phyloP scores from a whole-genome alignment of 306 rosid genomes.

The Acmispon strigosus region DNA sequence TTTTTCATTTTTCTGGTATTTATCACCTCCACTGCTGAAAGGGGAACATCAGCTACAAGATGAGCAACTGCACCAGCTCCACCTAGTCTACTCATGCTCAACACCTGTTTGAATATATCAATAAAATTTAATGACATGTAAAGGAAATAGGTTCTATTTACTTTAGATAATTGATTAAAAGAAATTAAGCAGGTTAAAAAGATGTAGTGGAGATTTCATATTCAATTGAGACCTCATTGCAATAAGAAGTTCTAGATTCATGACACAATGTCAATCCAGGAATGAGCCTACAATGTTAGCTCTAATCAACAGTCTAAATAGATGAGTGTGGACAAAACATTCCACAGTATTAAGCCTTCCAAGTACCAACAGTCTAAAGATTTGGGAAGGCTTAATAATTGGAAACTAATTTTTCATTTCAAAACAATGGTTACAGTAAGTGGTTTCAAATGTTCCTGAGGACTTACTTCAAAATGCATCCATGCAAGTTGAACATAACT shows the following conservation, averaged over 20 bases:
- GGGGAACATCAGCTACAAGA: constrained; percentile 91
- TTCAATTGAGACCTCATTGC: constrained; percentile 17
- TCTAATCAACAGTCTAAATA: background rate
- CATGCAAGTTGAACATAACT: background rate
- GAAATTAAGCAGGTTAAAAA: background rate
- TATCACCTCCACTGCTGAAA: constrained; percentile 45
- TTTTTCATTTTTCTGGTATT: background rate
- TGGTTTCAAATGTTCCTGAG: background rate
- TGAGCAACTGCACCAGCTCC: constrained; percentile 99
- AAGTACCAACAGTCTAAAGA: too few species aligned
- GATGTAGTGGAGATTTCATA: background rate
- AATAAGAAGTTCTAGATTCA: background rate
- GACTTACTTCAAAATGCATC: background rate
- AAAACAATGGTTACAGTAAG: background rate
- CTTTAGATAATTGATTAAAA: background rate
- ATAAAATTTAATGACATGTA: background rate
- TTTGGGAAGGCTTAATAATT: too few species aligned
- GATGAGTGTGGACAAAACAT: background rate
- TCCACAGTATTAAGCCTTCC: too few species aligned
- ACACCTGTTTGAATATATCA: constrained; percentile 46
- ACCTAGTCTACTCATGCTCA: constrained; percentile 96
- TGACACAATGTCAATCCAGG: constrained; percentile 18
- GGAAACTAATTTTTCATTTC: too few species aligned
- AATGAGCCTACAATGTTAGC: background rate
- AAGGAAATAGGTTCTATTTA: background rate